These are phyloP conservation scores for Artemisia annua DNA, from an alignment of 129 eudicot species.

Conservation along the genomic window DNA sequence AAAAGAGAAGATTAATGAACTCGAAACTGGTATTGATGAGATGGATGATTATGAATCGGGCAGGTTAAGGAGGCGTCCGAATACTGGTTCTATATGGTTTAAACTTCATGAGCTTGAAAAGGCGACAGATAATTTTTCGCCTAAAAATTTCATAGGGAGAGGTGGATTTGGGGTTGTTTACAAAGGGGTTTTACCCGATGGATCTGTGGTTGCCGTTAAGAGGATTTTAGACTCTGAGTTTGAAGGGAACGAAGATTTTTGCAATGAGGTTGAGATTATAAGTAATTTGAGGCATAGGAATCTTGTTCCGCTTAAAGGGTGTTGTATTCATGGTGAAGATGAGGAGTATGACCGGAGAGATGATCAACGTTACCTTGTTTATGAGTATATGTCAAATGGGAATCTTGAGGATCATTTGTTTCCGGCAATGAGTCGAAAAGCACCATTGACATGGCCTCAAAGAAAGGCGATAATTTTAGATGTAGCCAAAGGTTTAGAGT, in stretches of 20 bases:
- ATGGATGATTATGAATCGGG: constrained; percentile 49
- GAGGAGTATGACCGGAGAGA: constrained; percentile 39
- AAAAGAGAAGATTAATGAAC: constrained; percentile 27
- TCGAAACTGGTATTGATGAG: background rate
- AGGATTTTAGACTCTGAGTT: constrained; percentile 58
- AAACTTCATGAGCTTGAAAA: constrained; percentile 66
- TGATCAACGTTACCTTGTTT: constrained; percentile 62
- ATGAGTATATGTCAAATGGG: constrained; percentile 82
- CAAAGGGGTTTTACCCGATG: constrained; percentile 56
- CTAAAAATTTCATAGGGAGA: constrained; percentile 66
- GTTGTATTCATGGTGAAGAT: constrained; percentile 66
- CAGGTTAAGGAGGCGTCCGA: constrained; percentile 65
- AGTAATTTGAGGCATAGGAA: constrained; percentile 75
- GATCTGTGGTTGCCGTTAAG: constrained; percentile 76
- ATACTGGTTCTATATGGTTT: constrained; percentile 71
- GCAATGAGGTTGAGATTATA: constrained; percentile 82
- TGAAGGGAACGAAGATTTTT: constrained; percentile 64
- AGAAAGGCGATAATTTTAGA: constrained; percentile 71
- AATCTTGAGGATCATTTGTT: constrained; percentile 78
- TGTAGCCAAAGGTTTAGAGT: constrained; percentile 71
- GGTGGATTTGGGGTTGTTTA: constrained; percentile 87
- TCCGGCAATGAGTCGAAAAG: constrained; percentile 30
- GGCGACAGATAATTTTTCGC: constrained; percentile 68
- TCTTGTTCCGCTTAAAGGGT: constrained; percentile 74
- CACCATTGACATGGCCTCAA: constrained; percentile 68